Conservation (phyloP, 1,139 yeast genomes). For the Pichia sp. region DNA sequence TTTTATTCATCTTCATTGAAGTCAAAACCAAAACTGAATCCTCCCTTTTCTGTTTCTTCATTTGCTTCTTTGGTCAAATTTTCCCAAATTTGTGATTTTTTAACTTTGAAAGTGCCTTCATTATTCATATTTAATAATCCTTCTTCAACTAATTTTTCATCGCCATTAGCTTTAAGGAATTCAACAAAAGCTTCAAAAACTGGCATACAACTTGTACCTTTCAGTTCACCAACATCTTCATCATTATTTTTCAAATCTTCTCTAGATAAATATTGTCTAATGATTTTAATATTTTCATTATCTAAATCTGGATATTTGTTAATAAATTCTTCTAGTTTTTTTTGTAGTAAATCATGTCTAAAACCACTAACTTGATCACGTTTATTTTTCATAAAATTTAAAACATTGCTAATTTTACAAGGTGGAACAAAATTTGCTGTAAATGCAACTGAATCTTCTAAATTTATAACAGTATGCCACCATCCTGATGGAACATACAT, state of each 20-base stretch:
- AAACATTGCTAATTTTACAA: slow-evolving; percentile 50
- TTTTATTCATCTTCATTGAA: slow-evolving; percentile 9
- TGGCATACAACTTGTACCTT: slow-evolving; percentile 38
- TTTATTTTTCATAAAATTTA: slow-evolving; percentile 62
- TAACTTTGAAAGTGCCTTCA: slow-evolving; percentile 1
- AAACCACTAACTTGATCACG: slow-evolving; percentile 76
- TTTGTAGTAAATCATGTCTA: slow-evolving; percentile 45
- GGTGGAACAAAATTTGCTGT: slow-evolving; percentile 84
- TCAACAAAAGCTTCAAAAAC: slow-evolving; percentile 52
- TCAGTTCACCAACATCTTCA: slow-evolving; percentile 39
- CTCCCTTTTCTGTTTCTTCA: slow-evolving; percentile 12
- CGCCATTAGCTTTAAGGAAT: slow-evolving; percentile 35
- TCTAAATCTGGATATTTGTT: slow-evolving; percentile 26
- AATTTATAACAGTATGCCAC: slow-evolving; percentile 91
- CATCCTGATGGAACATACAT: slow-evolving; percentile 90
- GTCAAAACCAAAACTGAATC: slow-evolving; percentile 29
- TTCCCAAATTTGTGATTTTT: slow-evolving; percentile 21
- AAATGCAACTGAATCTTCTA: slow-evolving; percentile 72
- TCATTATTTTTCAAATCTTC: slow-evolving; percentile 24
- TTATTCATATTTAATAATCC: slow-evolving; percentile 30
- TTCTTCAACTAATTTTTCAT: slow-evolving; percentile 29
- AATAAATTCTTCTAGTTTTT: slow-evolving; percentile 18
- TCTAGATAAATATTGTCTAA: slow-evolving; percentile 21
- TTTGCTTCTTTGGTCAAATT: slow-evolving; percentile 11
- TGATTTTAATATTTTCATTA: slow-evolving; percentile 20